phyloP scores from a whole-genome alignment of 225 moss, liverwort and hornwort species.

The Thuidium tamariscinum region DNA sequence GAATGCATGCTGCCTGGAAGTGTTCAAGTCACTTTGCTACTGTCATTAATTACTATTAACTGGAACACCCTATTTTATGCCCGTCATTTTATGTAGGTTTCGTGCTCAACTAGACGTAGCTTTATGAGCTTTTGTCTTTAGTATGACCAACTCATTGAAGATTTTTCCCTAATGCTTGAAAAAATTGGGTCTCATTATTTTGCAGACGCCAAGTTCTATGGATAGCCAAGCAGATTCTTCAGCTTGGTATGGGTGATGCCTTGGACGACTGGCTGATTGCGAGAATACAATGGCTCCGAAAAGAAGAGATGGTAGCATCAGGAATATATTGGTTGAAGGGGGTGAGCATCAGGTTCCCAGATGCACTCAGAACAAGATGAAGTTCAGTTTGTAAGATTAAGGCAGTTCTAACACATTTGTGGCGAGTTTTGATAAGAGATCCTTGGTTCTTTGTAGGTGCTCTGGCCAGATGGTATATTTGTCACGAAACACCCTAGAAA shows the following conservation, averaged over 20 bases:
- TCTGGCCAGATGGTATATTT: constrained; percentile 97
- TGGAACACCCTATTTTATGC: neutral
- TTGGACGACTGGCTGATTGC: constrained; percentile 87
- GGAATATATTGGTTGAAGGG: constrained; percentile 73
- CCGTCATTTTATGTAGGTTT: neutral
- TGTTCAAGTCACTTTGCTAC: neutral
- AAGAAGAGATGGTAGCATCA: constrained; percentile 73
- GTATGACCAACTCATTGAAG: neutral
- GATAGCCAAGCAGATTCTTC: constrained; percentile 95
- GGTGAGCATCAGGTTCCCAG: constrained; percentile 2
- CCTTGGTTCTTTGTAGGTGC: constrained; percentile 19
- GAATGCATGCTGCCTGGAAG: neutral
- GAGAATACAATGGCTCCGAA: constrained; percentile 90
- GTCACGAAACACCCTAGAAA: constrained; percentile 61
- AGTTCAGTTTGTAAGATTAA: neutral
- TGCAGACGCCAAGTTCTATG: constrained; percentile 86
- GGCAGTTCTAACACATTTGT: neutral
- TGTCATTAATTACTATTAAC: neutral
- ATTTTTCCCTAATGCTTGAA: neutral
- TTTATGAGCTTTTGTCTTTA: neutral
- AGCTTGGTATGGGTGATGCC: constrained; percentile 93
- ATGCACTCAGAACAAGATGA: neutral
- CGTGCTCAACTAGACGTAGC: neutral
- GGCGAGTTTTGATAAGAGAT: neutral
- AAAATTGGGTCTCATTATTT: neutral